A percentile compares a stretch with the other conserved stretches of the same genome.
Evolutionary conservation across 2,329 filamentous ascomycete species (phyloP).

Genomic region (Rhytidhysteron rufulum): DNA sequence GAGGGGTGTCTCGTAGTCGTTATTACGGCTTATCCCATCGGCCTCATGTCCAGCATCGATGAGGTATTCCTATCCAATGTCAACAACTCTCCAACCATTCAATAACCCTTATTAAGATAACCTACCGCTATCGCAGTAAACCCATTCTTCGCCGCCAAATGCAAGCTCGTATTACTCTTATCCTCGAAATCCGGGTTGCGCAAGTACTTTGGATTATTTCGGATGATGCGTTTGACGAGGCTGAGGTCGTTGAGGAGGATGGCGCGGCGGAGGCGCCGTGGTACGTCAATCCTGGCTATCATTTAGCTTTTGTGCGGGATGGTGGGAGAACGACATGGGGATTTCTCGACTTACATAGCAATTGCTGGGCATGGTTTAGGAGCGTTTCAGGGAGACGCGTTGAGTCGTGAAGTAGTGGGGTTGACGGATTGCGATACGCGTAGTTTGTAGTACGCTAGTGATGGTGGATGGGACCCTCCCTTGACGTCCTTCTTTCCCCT

Average conservation of each 20-base stretch:
- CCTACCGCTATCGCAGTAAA: slow-evolving; percentile 61
- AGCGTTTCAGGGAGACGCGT: not conserved
- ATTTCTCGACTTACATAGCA: not conserved
- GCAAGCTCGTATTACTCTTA: slow-evolving; percentile 78
- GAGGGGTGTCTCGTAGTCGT: slow-evolving; percentile 73
- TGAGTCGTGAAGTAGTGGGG: not conserved
- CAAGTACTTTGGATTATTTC: slow-evolving; percentile 65
- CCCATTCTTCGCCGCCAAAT: slow-evolving; percentile 73
- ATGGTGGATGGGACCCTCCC: too few species aligned
- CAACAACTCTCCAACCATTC: slow-evolving; percentile 3
- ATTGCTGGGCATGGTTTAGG: not conserved
- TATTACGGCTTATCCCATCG: slow-evolving; percentile 71
- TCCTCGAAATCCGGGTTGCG: slow-evolving; percentile 75
- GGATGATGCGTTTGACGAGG: slow-evolving; percentile 73
- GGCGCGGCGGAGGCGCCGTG: slow-evolving; percentile 73
- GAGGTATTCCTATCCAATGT: slow-evolving; percentile 53
- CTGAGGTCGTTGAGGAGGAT: slow-evolving; percentile 71
- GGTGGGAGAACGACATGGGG: not conserved
- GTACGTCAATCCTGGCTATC: slow-evolving; percentile 66
- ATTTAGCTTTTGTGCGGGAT: not conserved
- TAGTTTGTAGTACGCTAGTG: too few species aligned
- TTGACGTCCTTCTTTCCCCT: too few species aligned
- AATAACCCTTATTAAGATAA: slow-evolving; percentile 3
- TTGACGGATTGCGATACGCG: too few species aligned
- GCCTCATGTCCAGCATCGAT: slow-evolving; percentile 71